Conservation (phyloP, 1,284 basidiomycete species). For the Uromyces viciae-fabae region DNA sequence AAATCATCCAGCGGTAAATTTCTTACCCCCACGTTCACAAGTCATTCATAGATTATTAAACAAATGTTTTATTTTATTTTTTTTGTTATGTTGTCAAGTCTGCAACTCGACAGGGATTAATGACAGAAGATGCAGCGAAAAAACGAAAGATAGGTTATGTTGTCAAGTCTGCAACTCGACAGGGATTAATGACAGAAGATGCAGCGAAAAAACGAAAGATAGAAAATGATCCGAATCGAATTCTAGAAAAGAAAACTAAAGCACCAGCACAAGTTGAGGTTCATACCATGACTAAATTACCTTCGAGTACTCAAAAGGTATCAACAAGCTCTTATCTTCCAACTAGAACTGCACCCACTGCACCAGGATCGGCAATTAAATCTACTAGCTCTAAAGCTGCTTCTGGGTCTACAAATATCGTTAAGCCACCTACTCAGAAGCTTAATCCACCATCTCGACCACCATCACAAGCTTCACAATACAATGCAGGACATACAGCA, state of each 20-base stretch:
- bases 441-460: constrained; percentile 20
- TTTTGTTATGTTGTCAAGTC: neutral
- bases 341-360: constrained; percentile 7
- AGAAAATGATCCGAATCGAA: constrained; percentile 28
- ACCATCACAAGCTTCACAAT: constrained; percentile 4
- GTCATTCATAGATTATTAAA: no score
- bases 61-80: no score
- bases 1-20: constrained; percentile 31
- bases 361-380: constrained; percentile 23
- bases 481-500: neutral
- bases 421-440: neutral
- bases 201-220: constrained; percentile 39
- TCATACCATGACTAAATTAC: neutral
- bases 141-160: constrained; percentile 39
- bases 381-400: neutral
- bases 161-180: constrained; percentile 6
- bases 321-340: constrained; percentile 19
- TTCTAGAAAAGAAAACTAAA: constrained; percentile 33
- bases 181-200: constrained; percentile 23
- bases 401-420: neutral
- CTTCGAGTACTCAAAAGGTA: constrained; percentile 28
- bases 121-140: constrained; percentile 29
- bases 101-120: constrained; percentile 10
- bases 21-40: neutral
- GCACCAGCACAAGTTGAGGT: constrained; percentile 6